Base-by-base conservation (phyloP, 805 yeast genomes). In the Komagataella populi region DNA sequence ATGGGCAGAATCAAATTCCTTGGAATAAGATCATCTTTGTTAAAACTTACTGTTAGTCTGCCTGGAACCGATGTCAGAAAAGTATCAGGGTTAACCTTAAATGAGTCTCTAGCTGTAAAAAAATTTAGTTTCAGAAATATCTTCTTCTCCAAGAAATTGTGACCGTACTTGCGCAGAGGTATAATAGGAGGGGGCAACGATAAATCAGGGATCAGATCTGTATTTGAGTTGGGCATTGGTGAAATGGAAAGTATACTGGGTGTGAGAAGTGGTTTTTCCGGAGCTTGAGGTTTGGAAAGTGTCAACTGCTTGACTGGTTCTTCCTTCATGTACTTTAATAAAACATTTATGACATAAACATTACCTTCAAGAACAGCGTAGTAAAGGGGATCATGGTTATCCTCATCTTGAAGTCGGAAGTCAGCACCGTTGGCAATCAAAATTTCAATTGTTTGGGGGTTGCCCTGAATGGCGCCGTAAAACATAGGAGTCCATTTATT, bases 281-380 rank as follows among this genome's bases (percentile, higher is more conserved):
- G 45, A 43, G 53, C 52, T 14, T 60, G 60, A 2, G 61, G 57
- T 30, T 50, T 51, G n/a, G 60, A 59, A 17, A 55, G 52, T 14
- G 30, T 50, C 30, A 52, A 16, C 4, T 17, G 7, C 39, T 18
- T 46, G 7, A 18, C 17, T n/a, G 16, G 8, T n/a, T 20, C 44
- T 14, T 17, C 18, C 55, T 50, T 56, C 51, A 7, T 61, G 57
- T 14, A 57, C 24, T 71, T 72, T 17, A 82, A 71, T 47, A 91
- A 70, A 20, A 82, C 81, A 63, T 86, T 83, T 57, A 90, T 68
- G 2, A 88, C 91, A n/a, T 72, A 76, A 24, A 88, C 80, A 60
- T 89, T 91, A 22, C 99, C 98, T 64, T 90, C 97, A 80, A 95
- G 87, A 20, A 90, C 85, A 23, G 97, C 91, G 63, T 91, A 87